Conservation (phyloP, 148 eudicot species). For the Linanthus parryae region DNA sequence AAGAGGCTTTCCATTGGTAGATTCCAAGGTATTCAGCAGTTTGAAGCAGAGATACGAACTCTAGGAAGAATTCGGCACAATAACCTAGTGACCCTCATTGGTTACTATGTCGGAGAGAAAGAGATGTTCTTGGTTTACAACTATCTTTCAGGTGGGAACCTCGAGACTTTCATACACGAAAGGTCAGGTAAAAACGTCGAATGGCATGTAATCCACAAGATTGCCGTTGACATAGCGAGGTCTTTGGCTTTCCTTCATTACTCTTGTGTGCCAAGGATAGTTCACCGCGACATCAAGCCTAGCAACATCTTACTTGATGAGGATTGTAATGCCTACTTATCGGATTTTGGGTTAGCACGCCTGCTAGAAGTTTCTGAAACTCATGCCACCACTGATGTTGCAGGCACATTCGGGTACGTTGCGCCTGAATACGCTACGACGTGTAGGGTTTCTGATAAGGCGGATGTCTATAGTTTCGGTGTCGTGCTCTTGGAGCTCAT, state of each 20-base stretch:
- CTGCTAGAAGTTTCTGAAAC: constrained; percentile 57
- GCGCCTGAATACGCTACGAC: constrained; percentile 67
- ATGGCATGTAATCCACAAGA: constrained; percentile 49
- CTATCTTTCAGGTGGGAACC: constrained; percentile 59
- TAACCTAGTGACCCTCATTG: constrained; percentile 58
- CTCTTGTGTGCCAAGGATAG: constrained; percentile 52
- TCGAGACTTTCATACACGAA: constrained; percentile 53
- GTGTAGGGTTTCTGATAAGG: constrained; percentile 59
- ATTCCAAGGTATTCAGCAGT: constrained; percentile 60
- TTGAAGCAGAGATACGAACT: constrained; percentile 57
- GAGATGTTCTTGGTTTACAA: constrained; percentile 69
- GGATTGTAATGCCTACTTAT: constrained; percentile 58
- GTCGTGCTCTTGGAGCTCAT: constrained; percentile 53
- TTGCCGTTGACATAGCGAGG: constrained; percentile 50
- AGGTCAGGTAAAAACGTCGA: constrained; percentile 29
- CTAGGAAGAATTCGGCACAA: constrained; percentile 54
- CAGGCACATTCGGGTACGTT: constrained; percentile 65
- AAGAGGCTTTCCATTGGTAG: constrained; percentile 50
- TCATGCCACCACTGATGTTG: constrained; percentile 64
- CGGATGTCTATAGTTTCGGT: constrained; percentile 64
- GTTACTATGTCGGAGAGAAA: constrained; percentile 51
- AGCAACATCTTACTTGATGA: constrained; percentile 62
- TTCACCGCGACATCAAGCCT: constrained; percentile 60
- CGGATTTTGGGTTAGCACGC: constrained; percentile 61
- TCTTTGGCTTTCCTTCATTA: constrained; percentile 57